phyloP scores from a whole-genome alignment of 441 rosid genomes.

The Omphalea diandra region DNA sequence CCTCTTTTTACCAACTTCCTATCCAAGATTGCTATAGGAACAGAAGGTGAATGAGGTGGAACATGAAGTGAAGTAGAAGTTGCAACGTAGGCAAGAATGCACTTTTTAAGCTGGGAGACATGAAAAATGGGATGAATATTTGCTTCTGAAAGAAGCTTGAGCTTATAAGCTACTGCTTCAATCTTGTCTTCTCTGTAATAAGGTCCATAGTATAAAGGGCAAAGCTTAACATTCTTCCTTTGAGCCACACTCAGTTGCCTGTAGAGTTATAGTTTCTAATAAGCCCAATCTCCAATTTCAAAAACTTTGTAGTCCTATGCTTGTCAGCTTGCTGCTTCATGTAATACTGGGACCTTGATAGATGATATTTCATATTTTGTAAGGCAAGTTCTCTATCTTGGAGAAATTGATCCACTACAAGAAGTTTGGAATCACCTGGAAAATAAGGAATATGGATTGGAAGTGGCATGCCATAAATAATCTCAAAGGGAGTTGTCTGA shows the following conservation, averaged over 20 bases:
- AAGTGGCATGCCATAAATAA: not conserved
- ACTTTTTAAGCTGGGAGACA: not conserved
- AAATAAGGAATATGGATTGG: slow-evolving; percentile 6
- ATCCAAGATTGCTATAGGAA: not conserved
- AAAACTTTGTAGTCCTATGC: not conserved
- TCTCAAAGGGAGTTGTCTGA: not conserved
- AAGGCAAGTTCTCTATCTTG: not conserved
- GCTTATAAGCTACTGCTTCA: not conserved
- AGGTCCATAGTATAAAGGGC: not conserved
- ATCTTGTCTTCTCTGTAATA: not conserved
- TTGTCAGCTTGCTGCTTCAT: not conserved
- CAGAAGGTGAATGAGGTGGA: not conserved
- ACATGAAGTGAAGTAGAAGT: not conserved
- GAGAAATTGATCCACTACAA: not conserved
- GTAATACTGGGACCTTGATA: not conserved
- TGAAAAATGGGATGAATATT: not conserved
- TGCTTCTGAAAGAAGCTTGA: not conserved
- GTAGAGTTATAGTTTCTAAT: not conserved
- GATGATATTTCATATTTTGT: not conserved
- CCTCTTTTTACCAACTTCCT: not conserved
- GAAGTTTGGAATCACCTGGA: not conserved
- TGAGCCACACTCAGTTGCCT: not conserved
- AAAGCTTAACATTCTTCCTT: not conserved
- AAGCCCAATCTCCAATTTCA: not conserved
- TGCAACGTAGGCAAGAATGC: not conserved